These are phyloP conservation scores for Halophytophthora batemanensis DNA, from an alignment of 352 stramenopile genomes.

Conservation along the genomic window DNA sequence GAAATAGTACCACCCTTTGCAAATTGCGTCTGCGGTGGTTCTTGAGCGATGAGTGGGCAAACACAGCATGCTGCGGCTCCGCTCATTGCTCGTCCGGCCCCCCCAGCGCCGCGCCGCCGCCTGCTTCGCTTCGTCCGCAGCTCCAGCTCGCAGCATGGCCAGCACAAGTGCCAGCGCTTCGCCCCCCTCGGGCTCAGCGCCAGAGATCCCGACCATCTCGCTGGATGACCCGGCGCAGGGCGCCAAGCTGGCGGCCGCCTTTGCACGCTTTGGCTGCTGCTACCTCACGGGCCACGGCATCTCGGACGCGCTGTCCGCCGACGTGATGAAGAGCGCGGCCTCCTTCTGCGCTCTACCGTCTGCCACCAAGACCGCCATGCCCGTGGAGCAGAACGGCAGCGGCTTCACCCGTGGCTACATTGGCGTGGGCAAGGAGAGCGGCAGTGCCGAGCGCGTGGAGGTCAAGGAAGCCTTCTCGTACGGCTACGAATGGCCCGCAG, in stretches of 20 bases:
- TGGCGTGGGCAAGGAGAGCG: constrained; percentile 74
- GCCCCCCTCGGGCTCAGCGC: too few relatives aligned
- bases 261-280: constrained; percentile 71
- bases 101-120: too few relatives aligned
- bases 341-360: constrained; percentile 59
- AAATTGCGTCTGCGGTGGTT: too few relatives aligned
- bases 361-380: constrained; percentile 49
- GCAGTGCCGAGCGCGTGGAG: constrained; percentile 70
- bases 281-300: constrained; percentile 70
- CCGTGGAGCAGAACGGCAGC: constrained; percentile 55
- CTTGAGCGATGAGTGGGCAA: too few relatives aligned
- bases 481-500: constrained; percentile 63
- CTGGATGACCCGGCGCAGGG: constrained; percentile 45
- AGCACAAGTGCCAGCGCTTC: constrained; percentile 2
- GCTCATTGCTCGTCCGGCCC: too few relatives aligned
- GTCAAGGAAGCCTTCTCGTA: constrained; percentile 86
- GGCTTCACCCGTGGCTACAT: constrained; percentile 82
- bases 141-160: constrained; percentile 5
- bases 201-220: constrained; percentile 45
- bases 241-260: constrained; percentile 48
- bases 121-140: background rate
- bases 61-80: too few relatives aligned
- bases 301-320: constrained; percentile 37
- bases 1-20: too few relatives aligned
- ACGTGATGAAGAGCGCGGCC: constrained; percentile 51